Percentiles rank a stretch among this genome's conserved stretches.
Conservation (phyloP, 2,329 filamentous ascomycete genomes). For the Sordariomycetes sp. region DNA sequence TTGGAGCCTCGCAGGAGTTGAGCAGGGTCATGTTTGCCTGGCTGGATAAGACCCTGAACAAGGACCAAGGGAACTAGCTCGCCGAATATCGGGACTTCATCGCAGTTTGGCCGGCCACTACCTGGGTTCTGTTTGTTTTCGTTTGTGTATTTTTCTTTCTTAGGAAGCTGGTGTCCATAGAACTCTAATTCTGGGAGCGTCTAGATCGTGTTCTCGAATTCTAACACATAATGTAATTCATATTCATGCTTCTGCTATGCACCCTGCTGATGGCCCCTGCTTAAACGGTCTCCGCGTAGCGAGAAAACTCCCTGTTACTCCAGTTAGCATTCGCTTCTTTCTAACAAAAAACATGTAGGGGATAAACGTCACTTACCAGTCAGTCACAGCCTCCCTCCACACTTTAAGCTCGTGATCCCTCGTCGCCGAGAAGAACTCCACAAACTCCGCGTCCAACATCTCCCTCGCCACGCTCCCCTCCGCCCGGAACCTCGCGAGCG, state of each 20-base stretch:
- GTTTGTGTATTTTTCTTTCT: no score
- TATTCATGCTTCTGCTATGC: no score
- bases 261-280: no score
- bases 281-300: constrained; percentile 67
- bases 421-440: constrained; percentile 89
- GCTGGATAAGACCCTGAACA: constrained; percentile 5
- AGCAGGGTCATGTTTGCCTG: constrained; percentile 6
- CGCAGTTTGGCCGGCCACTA: no score
- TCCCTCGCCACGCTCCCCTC: constrained; percentile 82
- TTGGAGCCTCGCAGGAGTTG: constrained; percentile 10
- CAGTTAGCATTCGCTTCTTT: not conserved
- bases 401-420: constrained; percentile 81
- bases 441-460: constrained; percentile 88
- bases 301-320: constrained; percentile 58
- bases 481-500: constrained; percentile 65
- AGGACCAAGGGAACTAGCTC: no score
- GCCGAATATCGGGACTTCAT: no score
- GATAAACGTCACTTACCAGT: constrained; percentile 58
- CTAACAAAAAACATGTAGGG: constrained; percentile 6
- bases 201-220: no score
- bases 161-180: no score
- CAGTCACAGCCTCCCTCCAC: constrained; percentile 94
- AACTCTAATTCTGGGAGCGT: no score
- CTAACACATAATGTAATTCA: no score
- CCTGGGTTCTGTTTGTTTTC: no score